Base-by-base conservation (phyloP, 768 basidiomycete species). In the Phanerochaete carnosa region DNA sequence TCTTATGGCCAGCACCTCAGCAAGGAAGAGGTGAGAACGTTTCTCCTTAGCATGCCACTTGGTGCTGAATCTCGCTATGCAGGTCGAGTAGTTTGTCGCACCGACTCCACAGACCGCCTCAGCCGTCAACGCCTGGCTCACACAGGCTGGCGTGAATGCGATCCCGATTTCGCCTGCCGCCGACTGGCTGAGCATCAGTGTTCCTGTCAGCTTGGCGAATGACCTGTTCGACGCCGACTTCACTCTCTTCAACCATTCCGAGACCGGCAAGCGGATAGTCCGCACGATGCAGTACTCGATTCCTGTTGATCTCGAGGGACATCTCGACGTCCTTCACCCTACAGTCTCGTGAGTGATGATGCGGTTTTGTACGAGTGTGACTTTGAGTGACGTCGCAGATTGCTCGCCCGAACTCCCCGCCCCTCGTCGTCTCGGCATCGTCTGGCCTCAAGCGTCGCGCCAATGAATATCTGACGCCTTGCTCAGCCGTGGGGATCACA, bases 241-340 rank as follows among this genome's bases (percentile, higher is more conserved):
- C 64, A 58, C 65, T 1, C 52, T 66, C 35, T 74, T 70, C 66
- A 65, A 52, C 1, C 68, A 73, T 49, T 62, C 63, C 16, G 55
- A 58, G 13, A 69, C 63, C 15, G 69, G 66, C 26, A 57, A 64
- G 32, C 50, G 66, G 57, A 55, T 59, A 11, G 58, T 73, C 46
- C 73, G 72, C n/a, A 74, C 73, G 11, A 64, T 73, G 13, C 61
- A 67, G 1, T 74, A 74, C 62, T 73, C 72, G 16, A 68, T 74
- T 51, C 73, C 73, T 0, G 64, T 61, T 1, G 60, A 64, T n/a
- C 67, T 73, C 22, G 19, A 64, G 37, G 56, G 22, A 6, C 76
- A 65, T 57, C 76, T 77, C 3, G 79, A 73, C 0, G 55, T 81
- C 8, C 58, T 68, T 30, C 67, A 68, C 37, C 67, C 67, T 13